A percentile compares a stretch with the other conserved stretches of the same genome.
Conservation (phyloP, 495 filamentous ascomycete genomes). For the Geopyxis carbonaria region DNA sequence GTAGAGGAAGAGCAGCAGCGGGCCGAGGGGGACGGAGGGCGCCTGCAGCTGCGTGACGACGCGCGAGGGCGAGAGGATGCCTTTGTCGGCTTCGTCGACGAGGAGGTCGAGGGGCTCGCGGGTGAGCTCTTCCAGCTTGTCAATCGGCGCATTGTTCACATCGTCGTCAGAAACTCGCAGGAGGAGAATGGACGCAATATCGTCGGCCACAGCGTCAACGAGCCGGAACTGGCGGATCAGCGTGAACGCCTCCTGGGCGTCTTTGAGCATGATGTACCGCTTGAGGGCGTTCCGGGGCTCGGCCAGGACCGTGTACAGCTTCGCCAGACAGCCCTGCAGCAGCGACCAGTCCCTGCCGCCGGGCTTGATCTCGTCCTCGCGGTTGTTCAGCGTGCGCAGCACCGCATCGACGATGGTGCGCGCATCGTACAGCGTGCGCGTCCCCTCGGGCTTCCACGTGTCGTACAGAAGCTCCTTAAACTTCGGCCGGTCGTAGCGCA, state of each 20-base stretch:
- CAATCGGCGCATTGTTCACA: slow-evolving; percentile 42
- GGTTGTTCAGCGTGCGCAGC: slow-evolving; percentile 56
- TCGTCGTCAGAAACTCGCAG: slow-evolving; percentile 65
- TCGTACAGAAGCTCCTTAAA: slow-evolving; percentile 61
- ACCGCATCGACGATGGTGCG: slow-evolving; percentile 50
- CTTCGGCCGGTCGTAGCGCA: slow-evolving; percentile 46
- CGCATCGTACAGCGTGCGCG: slow-evolving; percentile 47
- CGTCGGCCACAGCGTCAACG: slow-evolving; percentile 67
- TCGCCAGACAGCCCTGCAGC: slow-evolving; percentile 65
- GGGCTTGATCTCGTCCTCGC: slow-evolving; percentile 40
- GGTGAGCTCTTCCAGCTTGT: slow-evolving; percentile 59
- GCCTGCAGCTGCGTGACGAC: slow-evolving; percentile 57
- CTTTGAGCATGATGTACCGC: slow-evolving; percentile 77
- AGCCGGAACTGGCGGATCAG: slow-evolving; percentile 71
- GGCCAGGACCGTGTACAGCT: slow-evolving; percentile 60
- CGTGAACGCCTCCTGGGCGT: slow-evolving; percentile 73
- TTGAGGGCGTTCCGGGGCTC: slow-evolving; percentile 66
- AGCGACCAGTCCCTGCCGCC: slow-evolving; percentile 46
- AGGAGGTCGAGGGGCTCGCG: slow-evolving; percentile 70
- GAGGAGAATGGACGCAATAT: slow-evolving; percentile 75
- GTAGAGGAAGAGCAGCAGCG: slow-evolving; percentile 82
- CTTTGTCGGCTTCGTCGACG: slow-evolving; percentile 77
- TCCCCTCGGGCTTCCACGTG: slow-evolving; percentile 54
- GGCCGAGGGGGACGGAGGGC: slow-evolving; percentile 27
- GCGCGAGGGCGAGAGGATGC: slow-evolving; percentile 58